Evolutionary conservation across 495 filamentous ascomycete species (phyloP).

Genomic region (Oidiodendron maius): DNA sequence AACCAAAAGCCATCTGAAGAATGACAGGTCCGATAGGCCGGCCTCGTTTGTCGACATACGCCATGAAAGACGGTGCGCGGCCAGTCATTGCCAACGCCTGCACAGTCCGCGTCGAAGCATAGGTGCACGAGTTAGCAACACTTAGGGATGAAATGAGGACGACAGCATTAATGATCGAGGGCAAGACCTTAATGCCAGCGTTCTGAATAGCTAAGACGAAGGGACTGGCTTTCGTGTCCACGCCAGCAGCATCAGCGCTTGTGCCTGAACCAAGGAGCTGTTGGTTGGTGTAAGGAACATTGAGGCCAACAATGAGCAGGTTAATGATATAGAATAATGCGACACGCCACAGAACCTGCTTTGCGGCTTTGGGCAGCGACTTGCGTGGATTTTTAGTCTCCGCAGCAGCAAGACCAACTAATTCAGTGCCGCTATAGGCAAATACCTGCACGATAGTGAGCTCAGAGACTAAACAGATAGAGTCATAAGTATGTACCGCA

Average conservation of each 20-base stretch:
- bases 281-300: constrained; percentile 53
- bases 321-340: constrained; percentile 69
- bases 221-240: constrained; percentile 50
- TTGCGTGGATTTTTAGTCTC: constrained; percentile 61
- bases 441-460: too few species aligned
- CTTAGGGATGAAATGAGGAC: constrained; percentile 65
- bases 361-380: constrained; percentile 58
- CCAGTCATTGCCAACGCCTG: too few species aligned
- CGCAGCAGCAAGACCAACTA: constrained; percentile 68
- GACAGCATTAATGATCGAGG: constrained; percentile 69
- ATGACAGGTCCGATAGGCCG: constrained; percentile 48
- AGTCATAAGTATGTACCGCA: too few species aligned
- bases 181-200: constrained; percentile 59
- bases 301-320: constrained; percentile 67
- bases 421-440: constrained; percentile 66
- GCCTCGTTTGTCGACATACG: constrained; percentile 52
- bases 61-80: constrained; percentile 50
- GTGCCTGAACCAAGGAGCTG: constrained; percentile 41
- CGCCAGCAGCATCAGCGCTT: constrained; percentile 38
- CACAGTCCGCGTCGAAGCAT: constrained; percentile 62
- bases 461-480: too few species aligned
- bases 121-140: constrained; percentile 62
- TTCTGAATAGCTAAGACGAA: constrained; percentile 67
- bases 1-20: constrained; percentile 39
- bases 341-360: constrained; percentile 73